A percentile compares a stretch with the other conserved stretches of the same genome.
phyloP scores from a whole-genome alignment of 2,329 filamentous ascomycete species.

The Fusarium chuoi region DNA sequence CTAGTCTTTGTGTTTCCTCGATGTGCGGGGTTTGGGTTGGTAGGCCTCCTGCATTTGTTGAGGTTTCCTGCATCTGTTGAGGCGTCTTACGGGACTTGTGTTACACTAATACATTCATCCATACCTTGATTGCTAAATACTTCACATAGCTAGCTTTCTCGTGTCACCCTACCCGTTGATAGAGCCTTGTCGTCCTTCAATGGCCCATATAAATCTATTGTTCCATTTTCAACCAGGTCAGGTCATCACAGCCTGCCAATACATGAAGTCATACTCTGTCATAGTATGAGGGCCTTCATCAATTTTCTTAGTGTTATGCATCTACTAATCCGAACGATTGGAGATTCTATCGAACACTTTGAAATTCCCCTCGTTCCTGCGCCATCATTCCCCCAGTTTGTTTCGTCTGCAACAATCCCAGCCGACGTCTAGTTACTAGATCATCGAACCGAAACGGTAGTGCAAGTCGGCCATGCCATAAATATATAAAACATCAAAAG shows the following conservation, averaged over 20 bases:
- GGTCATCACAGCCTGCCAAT: neutral
- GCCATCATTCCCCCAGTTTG: neutral
- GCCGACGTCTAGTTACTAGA: neutral
- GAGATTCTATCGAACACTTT: neutral
- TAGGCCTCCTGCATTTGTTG: neutral
- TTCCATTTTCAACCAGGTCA: neutral
- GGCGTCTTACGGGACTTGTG: neutral
- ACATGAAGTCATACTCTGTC: neutral
- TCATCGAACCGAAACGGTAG: neutral
- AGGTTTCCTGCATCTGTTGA: neutral
- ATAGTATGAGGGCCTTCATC: neutral
- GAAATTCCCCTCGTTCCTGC: neutral
- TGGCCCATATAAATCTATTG: neutral
- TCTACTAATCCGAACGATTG: neutral
- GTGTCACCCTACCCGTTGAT: neutral
- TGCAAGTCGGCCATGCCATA: neutral
- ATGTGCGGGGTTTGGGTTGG: neutral
- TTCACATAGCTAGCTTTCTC: neutral
- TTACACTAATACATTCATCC: neutral
- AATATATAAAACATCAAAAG: neutral
- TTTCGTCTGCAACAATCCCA: neutral
- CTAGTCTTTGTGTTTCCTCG: neutral
- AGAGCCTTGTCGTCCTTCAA: neutral
- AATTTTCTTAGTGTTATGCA: neutral
- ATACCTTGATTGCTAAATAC: accelerated